Conservation (phyloP, 1,139 yeast species). For the Arxiozyma bovina region DNA sequence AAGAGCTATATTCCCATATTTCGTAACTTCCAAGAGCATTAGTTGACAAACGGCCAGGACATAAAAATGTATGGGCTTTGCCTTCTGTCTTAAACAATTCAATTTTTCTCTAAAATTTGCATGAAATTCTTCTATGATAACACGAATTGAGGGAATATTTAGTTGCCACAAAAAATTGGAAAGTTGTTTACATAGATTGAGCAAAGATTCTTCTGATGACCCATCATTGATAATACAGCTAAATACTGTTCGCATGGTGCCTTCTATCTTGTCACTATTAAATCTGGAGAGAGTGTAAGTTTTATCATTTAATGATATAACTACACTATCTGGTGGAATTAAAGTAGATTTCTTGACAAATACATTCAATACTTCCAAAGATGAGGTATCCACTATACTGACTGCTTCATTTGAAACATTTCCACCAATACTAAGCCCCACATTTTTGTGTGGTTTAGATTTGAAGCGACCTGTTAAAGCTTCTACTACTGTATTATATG, state of each 20-base stretch:
- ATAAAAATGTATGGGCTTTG: constrained; percentile 29
- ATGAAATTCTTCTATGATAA: constrained; percentile 21
- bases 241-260: constrained; percentile 13
- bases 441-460: constrained; percentile 1
- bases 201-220: constrained; percentile 21
- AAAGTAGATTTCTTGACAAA: not conserved
- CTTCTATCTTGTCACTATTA: constrained; percentile 8
- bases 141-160: constrained; percentile 15
- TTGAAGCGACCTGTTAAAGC: constrained; percentile 14
- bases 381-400: not conserved
- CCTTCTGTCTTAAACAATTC: constrained; percentile 14
- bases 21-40: constrained; percentile 21
- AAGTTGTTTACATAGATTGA: constrained; percentile 10
- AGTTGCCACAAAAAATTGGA: constrained; percentile 17
- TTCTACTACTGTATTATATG: constrained; percentile 25
- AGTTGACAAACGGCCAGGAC: constrained; percentile 26
- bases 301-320: constrained; percentile 9
- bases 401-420: not conserved
- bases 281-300: constrained; percentile 19
- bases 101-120: constrained; percentile 23
- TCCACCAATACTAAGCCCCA: not conserved
- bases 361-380: not conserved
- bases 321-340: constrained; percentile 1
- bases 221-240: constrained; percentile 20
- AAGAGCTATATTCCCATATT: constrained; percentile 16